Base-by-base conservation (phyloP, 148 eudicot genomes). In the Cornus suecica region DNA sequence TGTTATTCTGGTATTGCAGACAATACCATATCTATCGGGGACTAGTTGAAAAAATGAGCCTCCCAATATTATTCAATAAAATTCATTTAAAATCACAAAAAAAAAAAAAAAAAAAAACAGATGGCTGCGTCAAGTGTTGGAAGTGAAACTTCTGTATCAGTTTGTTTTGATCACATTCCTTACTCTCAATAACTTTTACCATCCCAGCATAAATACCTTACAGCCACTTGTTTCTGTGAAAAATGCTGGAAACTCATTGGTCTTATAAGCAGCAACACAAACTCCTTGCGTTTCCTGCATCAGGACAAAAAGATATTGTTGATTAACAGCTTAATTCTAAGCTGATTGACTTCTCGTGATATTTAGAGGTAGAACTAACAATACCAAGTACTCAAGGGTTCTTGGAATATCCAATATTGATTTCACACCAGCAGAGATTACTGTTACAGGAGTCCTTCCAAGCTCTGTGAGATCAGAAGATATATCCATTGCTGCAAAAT, bases 391-490 rank as follows among this genome's bases (percentile, higher is more conserved):
- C 79, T 96, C 98, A 0, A 96, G 97, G 31, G 99, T 96, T 90
- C 90, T 93, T 66, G 97, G 89, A 79, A 96, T 96, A 84, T 96
- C 99, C 76, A 96, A 85, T 80, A 96, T 93, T 52, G 99, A 96
- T 84, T 96, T 96, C 54, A 88, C 92, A 68, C 99, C 99, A 75
- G 99, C 99, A 37, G 97, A 93, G 41, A 96, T 74, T 58, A 93
- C 98, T 54, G 95, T 88, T 34, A 96, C 89, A 29, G 94, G 89
- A 45, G 98, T 96, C 84, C 84, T 93, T 81, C 97, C 97, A 26
- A 96, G 88, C 84, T 96, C 98, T 6, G 93, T 93, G 74, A 96
- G 99, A 90, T 93, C 98, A 78, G 98, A 93, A 54, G 98, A 96
- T 80, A 93, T 80, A 84, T 96, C 99, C 98, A 96, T 83, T 37